A percentile compares a stretch with the other conserved stretches of the same genome.
These are phyloP conservation scores for Endogone sp. DNA, from an alignment of 192 early-diverging fungal species.

Conservation along the genomic window DNA sequence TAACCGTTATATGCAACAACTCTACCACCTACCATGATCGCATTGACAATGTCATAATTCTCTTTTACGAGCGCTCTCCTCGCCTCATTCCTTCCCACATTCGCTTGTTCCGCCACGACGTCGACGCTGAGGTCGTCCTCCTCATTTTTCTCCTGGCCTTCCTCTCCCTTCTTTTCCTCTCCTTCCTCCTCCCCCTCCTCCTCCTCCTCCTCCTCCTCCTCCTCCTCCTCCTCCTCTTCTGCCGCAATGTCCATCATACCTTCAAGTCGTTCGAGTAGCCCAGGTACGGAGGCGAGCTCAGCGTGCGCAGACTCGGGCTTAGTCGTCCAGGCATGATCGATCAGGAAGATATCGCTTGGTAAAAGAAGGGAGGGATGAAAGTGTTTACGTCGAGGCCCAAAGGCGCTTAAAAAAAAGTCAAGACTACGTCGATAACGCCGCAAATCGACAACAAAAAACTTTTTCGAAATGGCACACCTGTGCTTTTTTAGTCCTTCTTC, in stretches of 20 bases:
- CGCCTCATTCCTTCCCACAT: conserved; percentile 48
- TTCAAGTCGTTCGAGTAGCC: conserved; percentile 60
- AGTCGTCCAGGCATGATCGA: conserved; percentile 76
- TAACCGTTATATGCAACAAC: too few relatives aligned
- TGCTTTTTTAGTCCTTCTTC: conserved; percentile 39
- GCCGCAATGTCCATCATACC: conserved; percentile 53
- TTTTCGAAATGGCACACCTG: conserved; percentile 22
- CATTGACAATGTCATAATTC: conserved; percentile 56
- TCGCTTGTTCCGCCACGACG: conserved; percentile 53
- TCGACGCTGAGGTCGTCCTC: conserved; percentile 44
- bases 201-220: conserved; percentile 25
- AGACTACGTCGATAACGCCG: too few relatives aligned
- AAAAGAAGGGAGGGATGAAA: background rate
- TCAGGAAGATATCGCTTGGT: conserved; percentile 59
- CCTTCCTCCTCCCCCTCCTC: conserved; percentile 36
- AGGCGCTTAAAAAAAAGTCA: too few relatives aligned
- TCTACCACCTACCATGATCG: conserved; percentile 53
- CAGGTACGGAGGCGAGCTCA: conserved; percentile 47
- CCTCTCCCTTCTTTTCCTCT: conserved; percentile 24
- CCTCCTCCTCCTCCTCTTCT: conserved; percentile 27
- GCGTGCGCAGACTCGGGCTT: conserved; percentile 45
- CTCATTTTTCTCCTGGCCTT: conserved; percentile 26
- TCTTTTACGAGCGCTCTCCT: conserved; percentile 48
- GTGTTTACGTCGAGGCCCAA: background rate
- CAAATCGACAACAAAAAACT: background rate